Evolutionary conservation across 768 basidiomycete species (phyloP).

Genomic region (Suillus luteus): DNA sequence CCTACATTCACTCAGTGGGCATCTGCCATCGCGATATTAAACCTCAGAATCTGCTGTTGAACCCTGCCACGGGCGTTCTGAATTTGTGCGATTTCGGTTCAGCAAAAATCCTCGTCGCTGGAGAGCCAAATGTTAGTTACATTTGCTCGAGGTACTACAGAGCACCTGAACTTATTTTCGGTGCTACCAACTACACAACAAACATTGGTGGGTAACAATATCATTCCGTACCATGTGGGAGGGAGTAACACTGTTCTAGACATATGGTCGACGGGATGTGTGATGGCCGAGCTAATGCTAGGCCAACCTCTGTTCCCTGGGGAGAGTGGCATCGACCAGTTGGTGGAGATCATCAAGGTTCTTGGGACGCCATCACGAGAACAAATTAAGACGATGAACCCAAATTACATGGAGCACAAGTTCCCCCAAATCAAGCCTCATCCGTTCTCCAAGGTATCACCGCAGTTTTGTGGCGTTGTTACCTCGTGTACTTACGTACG

Average conservation of each 20-base stretch:
- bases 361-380: slow-evolving; percentile 97
- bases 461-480: slow-evolving; percentile 8
- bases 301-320: slow-evolving; percentile 99
- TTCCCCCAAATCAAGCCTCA: slow-evolving; percentile 99
- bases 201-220: slow-evolving; percentile 83
- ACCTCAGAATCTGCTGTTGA: slow-evolving; percentile 96
- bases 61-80: slow-evolving; percentile 94
- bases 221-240: slow-evolving; percentile 6
- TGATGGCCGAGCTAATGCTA: slow-evolving; percentile 99
- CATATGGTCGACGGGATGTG: slow-evolving; percentile 99
- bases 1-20: slow-evolving; percentile 99
- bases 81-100: slow-evolving; percentile 99
- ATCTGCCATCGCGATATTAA: slow-evolving; percentile 99
- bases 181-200: slow-evolving; percentile 99
- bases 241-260: slow-evolving; percentile 48
- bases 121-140: slow-evolving; percentile 99
- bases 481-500: slow-evolving; percentile 17
- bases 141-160: slow-evolving; percentile 99
- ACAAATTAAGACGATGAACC: slow-evolving; percentile 99
- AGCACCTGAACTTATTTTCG: slow-evolving; percentile 98
- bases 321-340: slow-evolving; percentile 97
- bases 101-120: slow-evolving; percentile 96
- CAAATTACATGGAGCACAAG: slow-evolving; percentile 99
- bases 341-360: slow-evolving; percentile 99
- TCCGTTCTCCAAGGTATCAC: slow-evolving; percentile 91